Base-by-base conservation (phyloP, 208 protist species). In the Histomonas meleagridis region DNA sequence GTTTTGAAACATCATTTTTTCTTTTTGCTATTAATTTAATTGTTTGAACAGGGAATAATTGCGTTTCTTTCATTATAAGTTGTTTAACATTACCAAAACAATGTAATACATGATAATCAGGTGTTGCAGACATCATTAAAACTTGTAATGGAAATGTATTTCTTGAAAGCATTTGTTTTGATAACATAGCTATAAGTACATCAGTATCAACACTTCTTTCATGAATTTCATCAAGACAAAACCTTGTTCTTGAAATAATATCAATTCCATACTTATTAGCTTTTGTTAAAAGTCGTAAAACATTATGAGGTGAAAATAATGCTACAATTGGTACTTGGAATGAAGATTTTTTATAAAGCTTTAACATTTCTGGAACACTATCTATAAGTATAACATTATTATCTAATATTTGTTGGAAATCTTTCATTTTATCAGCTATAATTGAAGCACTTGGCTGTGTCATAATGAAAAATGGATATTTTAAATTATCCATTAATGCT, bases 391-490 rank as follows among this genome's bases (percentile, higher is more conserved):
- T 81, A 32, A 51, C 43, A 12, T 3, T 23, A 38, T 51, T 38
- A 51, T 43, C 23, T 14, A 86, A 55, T 14, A 51, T 5, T 18
- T n/a, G 51, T 0, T 51, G 32, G 46, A 86, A 86, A 55, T 86
- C 76, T 55, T 38, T 35, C 1, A 86, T 21, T 57, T 86, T 86
- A 16, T 86, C 76, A 26, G 23, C 46, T 26, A 86, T 86, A 32
- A 86, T 86, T 55, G 76, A 51, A 32, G 26, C 16, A 12, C 76
- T 26, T 86, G 76, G 76, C 38, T 86, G 76, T 2, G 46, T 55
- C 76, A 86, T 86, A 28, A 86, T 86, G 76, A 86, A 57, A 35
- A 55, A 86, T 86, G 76, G 76, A 18, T 23, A 2, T 35, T 55
- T 32, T 1, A 51, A 1, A 2, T 48, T 35, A 40, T 86, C 76